A percentile compares a stretch with the other conserved stretches of the same genome.
Conservation (phyloP, 2,329 filamentous ascomycete genomes). For the Colletotrichum gigasporum region DNA sequence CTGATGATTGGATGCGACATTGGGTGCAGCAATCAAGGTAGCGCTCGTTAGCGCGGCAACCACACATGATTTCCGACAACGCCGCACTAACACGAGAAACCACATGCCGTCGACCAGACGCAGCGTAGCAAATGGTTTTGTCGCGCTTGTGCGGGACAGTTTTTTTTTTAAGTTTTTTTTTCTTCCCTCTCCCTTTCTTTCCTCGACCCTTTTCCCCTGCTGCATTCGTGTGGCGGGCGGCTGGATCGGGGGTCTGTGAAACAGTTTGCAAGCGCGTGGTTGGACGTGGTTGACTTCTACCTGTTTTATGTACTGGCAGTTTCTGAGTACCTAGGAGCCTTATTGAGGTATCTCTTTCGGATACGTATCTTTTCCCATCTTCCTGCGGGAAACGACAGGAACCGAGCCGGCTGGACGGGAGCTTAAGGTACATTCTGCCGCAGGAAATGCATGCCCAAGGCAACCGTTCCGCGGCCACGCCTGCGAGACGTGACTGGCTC, state of each 20-base stretch:
- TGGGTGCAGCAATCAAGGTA: not conserved
- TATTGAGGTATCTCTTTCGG: not conserved
- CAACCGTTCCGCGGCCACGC: not conserved
- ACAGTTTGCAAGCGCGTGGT: not conserved
- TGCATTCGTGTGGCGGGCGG: not conserved
- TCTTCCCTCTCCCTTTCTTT: too few relatives aligned
- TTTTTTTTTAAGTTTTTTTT: too few relatives aligned
- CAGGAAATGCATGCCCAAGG: not conserved
- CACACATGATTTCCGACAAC: not conserved
- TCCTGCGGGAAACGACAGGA: slow-evolving; percentile 10
- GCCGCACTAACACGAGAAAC: not conserved
- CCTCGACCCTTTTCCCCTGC: slow-evolving; percentile 4
- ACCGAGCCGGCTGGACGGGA: slow-evolving; percentile 10
- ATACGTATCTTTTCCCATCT: not conserved
- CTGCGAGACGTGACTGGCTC: not conserved
- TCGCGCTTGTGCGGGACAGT: not conserved
- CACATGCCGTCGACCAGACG: not conserved
- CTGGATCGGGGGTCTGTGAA: not conserved
- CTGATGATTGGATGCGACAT: slow-evolving; percentile 17
- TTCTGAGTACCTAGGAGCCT: not conserved
- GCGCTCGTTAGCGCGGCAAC: not conserved
- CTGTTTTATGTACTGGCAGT: too few relatives aligned
- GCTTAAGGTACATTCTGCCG: slow-evolving; percentile 1
- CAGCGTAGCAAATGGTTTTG: not conserved
- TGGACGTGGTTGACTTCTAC: not conserved